Evolutionary conservation across 2,329 filamentous ascomycete genomes (phyloP).

Genomic region (Cordyceps cicadae): DNA sequence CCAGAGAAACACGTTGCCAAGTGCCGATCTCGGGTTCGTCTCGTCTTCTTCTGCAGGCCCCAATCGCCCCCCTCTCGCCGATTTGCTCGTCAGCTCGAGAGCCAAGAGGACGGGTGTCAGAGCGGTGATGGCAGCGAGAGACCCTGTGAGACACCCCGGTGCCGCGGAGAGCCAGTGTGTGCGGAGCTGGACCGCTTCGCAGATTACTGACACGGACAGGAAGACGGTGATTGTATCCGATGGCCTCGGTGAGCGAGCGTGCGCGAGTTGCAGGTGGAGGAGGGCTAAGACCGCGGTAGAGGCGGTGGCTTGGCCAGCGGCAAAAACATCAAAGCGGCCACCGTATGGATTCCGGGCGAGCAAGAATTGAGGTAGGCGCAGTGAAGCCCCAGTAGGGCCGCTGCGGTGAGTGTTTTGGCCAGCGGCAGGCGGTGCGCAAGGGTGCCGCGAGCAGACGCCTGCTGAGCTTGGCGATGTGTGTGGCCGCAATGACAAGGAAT

Average conservation of each 20-base stretch:
- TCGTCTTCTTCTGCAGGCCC: neutral
- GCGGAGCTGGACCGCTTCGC: neutral
- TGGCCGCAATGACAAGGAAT: neutral
- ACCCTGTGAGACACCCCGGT: neutral
- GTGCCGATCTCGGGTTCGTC: neutral
- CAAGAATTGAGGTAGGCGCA: neutral
- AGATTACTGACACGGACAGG: neutral
- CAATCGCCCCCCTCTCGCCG: neutral
- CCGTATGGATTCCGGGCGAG: neutral
- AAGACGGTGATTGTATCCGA: conserved; percentile 1
- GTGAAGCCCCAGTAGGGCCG: neutral
- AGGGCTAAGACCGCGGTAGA: neutral
- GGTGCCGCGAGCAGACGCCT: neutral
- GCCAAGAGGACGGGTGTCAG: neutral
- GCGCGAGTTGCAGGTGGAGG: neutral
- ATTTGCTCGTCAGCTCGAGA: neutral
- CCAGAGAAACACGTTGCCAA: conserved; percentile 1
- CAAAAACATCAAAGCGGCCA: neutral
- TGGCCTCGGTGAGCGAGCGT: neutral
- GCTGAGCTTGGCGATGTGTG: neutral
- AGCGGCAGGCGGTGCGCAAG: neutral
- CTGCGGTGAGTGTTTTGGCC: neutral
- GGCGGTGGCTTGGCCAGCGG: neutral
- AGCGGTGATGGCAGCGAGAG: neutral
- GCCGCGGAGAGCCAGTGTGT: neutral